Evolutionary conservation across 2,329 filamentous ascomycete genomes (phyloP), one percentile per base, ranked within the genome.

Genomic region (Talaromyces sp.): DNA sequence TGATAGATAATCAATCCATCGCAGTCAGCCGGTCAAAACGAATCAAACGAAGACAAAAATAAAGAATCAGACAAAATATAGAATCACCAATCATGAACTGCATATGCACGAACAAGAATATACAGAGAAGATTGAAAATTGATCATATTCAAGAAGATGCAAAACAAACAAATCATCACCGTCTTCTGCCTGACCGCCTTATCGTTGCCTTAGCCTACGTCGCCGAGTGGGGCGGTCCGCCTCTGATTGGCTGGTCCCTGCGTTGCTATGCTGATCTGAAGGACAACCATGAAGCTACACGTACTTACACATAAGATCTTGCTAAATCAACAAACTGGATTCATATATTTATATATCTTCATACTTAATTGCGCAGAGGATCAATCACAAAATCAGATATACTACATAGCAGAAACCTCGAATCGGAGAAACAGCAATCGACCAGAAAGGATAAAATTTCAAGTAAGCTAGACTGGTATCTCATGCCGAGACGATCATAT

Each of bases 81-180:
- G 14, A 52, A 19, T 35, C 35, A 16, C 33, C 52, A 56, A 56
- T 56, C 33, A 24, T 22, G 24, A 14, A 22, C 11, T 56, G 52
- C 52, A 37, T 37, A 56, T 37, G 52, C 52, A 56, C 31, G n/a
- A 56, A 22, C 24, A 54, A 31, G 9, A 37, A 22, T 37, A 22
- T 16, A 39, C 11, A 39, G 10, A 33, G 24, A 56, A 37, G 11
- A 52, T 50, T n/a, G 13, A 37, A 22, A 14, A 8, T 37, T 19
- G 31, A 54, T 19, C 8, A 37, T 37, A n/a, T 22, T 13, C 5
- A 19, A 63, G 33, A 41, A 63, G 33, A 60, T 52, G 54, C 45
- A 49, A 64, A 64, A 64, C 62, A 64, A 64, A 64, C 62, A 64
- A 60, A 60, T 52, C 47, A 49, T 41, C 43, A 49, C 62, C 27